phyloP scores from a whole-genome alignment of 805 yeast species.

The Candida stauntonica region DNA sequence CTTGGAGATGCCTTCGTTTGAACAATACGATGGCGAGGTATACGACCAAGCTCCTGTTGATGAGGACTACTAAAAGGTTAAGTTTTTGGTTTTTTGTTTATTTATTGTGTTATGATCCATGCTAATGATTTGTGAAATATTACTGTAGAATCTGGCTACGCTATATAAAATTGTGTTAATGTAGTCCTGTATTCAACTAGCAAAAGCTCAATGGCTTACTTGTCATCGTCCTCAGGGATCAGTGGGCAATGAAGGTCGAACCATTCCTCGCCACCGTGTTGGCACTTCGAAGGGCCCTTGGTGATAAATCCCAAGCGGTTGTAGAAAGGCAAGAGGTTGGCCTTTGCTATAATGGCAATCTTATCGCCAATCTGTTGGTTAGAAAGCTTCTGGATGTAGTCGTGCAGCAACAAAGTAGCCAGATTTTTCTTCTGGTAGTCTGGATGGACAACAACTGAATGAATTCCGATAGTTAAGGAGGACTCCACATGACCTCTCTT shows the following conservation, averaged over 20 bases:
- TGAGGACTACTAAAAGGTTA: neutral
- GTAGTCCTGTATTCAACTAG: no score
- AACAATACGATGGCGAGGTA: conserved; percentile 13
- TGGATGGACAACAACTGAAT: conserved; percentile 73
- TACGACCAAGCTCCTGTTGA: conserved; percentile 2
- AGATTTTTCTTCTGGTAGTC: conserved; percentile 76
- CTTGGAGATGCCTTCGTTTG: conserved; percentile 59
- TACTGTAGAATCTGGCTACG: no score
- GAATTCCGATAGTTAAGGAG: conserved; percentile 73
- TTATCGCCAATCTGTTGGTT: conserved; percentile 83
- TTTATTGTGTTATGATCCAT: neutral
- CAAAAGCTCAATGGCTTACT: no score
- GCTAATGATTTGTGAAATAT: neutral
- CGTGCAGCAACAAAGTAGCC: conserved; percentile 79
- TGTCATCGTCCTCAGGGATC: conserved; percentile 42
- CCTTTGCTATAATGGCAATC: conserved; percentile 70
- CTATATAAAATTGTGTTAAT: neutral
- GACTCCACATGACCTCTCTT: conserved; percentile 66
- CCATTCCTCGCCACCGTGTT: conserved; percentile 59
- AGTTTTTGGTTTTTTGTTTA: conserved; percentile 2
- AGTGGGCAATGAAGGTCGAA: conserved; percentile 45
- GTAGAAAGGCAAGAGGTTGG: conserved; percentile 68
- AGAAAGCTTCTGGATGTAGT: conserved; percentile 83
- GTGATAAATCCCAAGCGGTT: conserved; percentile 75
- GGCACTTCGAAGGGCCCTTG: conserved; percentile 58